Evolutionary conservation across 192 early-diverging fungal genomes (phyloP).

Genomic region (Dispira simplex): DNA sequence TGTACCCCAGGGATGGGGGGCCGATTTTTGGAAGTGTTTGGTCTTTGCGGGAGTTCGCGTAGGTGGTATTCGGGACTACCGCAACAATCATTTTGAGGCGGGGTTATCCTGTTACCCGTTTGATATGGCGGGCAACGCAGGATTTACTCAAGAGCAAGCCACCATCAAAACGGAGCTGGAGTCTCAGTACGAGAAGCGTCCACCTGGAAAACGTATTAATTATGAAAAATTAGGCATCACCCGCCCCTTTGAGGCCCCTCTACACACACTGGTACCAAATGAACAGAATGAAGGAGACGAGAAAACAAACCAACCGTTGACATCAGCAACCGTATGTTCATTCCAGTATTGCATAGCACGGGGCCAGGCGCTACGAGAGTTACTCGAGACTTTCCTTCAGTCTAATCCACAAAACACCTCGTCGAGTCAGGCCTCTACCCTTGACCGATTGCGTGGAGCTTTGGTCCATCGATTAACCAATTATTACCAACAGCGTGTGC

Average conservation of each 20-base stretch:
- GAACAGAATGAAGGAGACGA: neutral
- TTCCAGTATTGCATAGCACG: neutral
- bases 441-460: neutral
- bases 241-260: neutral
- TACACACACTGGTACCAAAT: neutral
- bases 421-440: neutral
- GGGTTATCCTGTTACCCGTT: constrained; percentile 64
- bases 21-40: constrained; percentile 76
- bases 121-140: constrained; percentile 62
- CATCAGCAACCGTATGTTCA: no score
- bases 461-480: neutral
- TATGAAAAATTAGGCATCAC: constrained; percentile 48
- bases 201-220: constrained; percentile 69
- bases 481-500: neutral
- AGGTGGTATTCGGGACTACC: constrained; percentile 57
- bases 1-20: constrained; percentile 67
- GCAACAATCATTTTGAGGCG: constrained; percentile 58
- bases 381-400: neutral
- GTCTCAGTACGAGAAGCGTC: constrained; percentile 43
- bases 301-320: neutral
- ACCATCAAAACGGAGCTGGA: constrained; percentile 22
- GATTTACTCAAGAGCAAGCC: constrained; percentile 36
- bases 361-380: neutral
- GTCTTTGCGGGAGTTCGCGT: constrained; percentile 76
- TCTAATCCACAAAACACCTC: neutral